phyloP scores from a whole-genome alignment of 129 eudicot species.

The Erigeron canadensis region DNA sequence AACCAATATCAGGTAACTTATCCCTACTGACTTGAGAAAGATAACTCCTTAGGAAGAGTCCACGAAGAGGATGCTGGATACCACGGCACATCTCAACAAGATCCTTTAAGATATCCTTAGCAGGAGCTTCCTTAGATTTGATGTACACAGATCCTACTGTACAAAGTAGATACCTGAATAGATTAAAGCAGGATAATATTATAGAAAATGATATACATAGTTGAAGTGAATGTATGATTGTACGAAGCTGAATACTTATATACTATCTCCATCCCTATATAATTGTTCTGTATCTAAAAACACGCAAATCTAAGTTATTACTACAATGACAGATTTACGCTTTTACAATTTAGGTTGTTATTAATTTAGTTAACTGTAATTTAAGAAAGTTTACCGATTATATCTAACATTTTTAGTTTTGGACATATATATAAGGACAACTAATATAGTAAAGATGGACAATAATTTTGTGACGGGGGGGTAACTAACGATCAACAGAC shows the following conservation, averaged over 20 bases:
- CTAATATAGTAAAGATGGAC: too few species aligned
- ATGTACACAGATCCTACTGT: slow-evolving; percentile 96
- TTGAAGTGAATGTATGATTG: slow-evolving; percentile 18
- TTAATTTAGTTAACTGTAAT: too few species aligned
- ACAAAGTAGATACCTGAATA: slow-evolving; percentile 84
- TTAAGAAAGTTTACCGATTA: too few species aligned
- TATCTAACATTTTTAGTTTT: too few species aligned
- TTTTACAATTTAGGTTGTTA: too few species aligned
- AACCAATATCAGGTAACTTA: slow-evolving; percentile 91
- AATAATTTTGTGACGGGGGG: too few species aligned
- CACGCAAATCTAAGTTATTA: too few species aligned
- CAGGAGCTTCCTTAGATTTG: slow-evolving; percentile 92
- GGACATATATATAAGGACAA: too few species aligned
- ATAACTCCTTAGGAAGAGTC: slow-evolving; percentile 89
- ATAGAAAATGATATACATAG: neutral
- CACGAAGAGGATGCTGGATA: slow-evolving; percentile 92
- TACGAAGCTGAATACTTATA: slow-evolving; percentile 10
- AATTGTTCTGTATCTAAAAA: too few species aligned
- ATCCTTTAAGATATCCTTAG: slow-evolving; percentile 91
- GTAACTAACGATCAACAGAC: too few species aligned
- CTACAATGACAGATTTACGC: too few species aligned
- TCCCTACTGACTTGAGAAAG: slow-evolving; percentile 93
- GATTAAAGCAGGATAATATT: slow-evolving; percentile 22
- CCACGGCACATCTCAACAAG: slow-evolving; percentile 99
- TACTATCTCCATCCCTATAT: neutral